Base-by-base conservation (phyloP, 306 rosid genomes). In the Hippophae rhamnoides region DNA sequence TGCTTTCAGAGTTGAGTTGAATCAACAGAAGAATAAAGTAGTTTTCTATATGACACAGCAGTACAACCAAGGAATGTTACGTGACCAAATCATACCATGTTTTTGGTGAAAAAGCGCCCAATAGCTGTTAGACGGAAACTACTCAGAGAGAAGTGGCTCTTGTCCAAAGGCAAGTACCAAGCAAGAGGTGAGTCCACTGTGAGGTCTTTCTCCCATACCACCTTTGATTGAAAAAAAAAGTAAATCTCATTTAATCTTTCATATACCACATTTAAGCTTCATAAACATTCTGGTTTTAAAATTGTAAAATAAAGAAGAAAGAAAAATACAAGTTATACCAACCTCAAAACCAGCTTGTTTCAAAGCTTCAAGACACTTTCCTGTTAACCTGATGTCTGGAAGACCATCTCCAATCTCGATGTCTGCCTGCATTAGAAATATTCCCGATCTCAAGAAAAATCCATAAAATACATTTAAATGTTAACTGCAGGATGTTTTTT, bases 291-390 rank as follows among this genome's bases (percentile, higher is more conserved):
- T 13, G 41, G 6, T 13, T 60, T 54, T 9, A 3, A 5, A 43
- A 59, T 48, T 59, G 46, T 69, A 44, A 57, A 52, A 52, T 25
- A 42, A 18, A 18, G 23, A 18, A 18, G 23, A 18, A 18, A 18
- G 23, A 48, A 40, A 42, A 13, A 56, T 11, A 55, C 26, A 74
- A 56, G 52, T 54, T 44, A 27, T 54, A 64, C 87, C 60, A 61
- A 92, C 99, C 99, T 92, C 95, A 82, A 92, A 92, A 60, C 95
- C 90, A 12, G 99, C 96, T 86, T 83, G 89, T 69, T 82, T 82
- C 47, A 92, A 74, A 73, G 99, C 95, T 78, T 84, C 93, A 60
- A 88, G 76, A 76, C 99, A 92, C 74, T 88, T 80, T 43, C 79
- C 60, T 10, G 94, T 92, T 85, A 64, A 73, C 70, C 99, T 80